These are phyloP conservation scores for Suillus decipiens DNA, from an alignment of 768 basidiomycete genomes.

Conservation along the genomic window DNA sequence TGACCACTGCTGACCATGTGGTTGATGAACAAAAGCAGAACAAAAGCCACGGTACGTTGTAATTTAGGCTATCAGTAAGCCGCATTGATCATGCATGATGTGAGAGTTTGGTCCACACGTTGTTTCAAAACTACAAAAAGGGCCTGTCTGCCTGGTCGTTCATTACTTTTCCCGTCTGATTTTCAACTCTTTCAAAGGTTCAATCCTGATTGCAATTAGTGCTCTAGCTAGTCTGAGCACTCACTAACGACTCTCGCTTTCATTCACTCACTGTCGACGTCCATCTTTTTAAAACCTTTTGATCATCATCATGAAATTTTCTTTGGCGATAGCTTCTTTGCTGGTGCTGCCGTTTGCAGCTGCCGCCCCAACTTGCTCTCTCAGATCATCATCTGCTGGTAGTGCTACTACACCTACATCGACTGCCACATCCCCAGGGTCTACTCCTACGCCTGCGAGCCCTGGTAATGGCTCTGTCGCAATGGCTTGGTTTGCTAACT, in stretches of 20 bases:
- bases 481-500: slow-evolving; percentile 73
- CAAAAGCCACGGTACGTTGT: neutral
- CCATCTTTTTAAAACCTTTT: slow-evolving; percentile 2
- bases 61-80: neutral
- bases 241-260: slow-evolving; percentile 8
- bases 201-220: slow-evolving; percentile 10
- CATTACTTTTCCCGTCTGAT: neutral
- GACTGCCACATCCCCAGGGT: slow-evolving; percentile 13
- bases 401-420: slow-evolving; percentile 7
- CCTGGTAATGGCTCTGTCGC: slow-evolving; percentile 37
- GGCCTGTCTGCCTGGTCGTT: neutral
- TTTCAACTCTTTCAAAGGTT: neutral
- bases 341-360: slow-evolving; percentile 25
- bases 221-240: slow-evolving; percentile 10
- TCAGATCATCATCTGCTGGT: slow-evolving; percentile 16
- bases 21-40: neutral
- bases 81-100: neutral
- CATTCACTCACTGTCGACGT: slow-evolving; percentile 10
- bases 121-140: neutral
- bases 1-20: neutral
- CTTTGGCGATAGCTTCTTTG: slow-evolving; percentile 24
- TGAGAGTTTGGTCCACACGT: neutral
- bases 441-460: neutral
- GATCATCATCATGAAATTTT: slow-evolving; percentile 18
- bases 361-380: slow-evolving; percentile 30